phyloP scores from a whole-genome alignment of 306 rosid species.

The Prunus padus region DNA sequence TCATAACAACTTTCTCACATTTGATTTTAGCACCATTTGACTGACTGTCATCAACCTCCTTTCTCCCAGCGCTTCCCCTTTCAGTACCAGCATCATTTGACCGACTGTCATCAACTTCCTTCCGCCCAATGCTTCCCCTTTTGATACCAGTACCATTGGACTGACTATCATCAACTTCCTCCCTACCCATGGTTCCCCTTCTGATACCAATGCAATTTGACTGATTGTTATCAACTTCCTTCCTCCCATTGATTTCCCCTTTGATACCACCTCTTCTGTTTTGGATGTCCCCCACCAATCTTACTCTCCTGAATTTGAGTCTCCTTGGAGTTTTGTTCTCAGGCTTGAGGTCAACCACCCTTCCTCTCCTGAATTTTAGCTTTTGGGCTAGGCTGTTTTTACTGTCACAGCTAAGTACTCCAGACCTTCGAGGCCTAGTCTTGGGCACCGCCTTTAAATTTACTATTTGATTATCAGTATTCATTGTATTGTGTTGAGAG shows the following conservation, averaged over 20 bases:
- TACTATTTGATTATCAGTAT: neutral
- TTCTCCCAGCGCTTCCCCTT: conserved; percentile 28
- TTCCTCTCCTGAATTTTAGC: conserved; percentile 64
- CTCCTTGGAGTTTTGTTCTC: conserved; percentile 51
- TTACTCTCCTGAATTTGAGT: conserved; percentile 66
- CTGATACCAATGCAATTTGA: conserved; percentile 17
- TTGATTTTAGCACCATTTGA: conserved; percentile 30
- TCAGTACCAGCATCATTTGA: conserved; percentile 14
- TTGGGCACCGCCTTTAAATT: conserved; percentile 33
- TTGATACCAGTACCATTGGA: conserved; percentile 24
- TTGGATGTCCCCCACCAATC: conserved; percentile 33
- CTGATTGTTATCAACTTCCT: conserved; percentile 37
- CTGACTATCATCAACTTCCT: conserved; percentile 36
- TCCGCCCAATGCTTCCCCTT: conserved; percentile 29
- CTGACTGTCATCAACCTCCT: conserved; percentile 37
- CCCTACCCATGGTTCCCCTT: conserved; percentile 25
- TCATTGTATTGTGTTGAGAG: conserved; percentile 22
- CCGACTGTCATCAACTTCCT: conserved; percentile 38
- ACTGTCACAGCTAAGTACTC: conserved; percentile 31
- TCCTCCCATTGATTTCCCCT: conserved; percentile 24
- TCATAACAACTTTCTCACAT: conserved; percentile 34
- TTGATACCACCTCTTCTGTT: conserved; percentile 25
- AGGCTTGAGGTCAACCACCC: conserved; percentile 56
- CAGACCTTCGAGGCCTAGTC: conserved; percentile 37
- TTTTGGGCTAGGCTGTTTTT: conserved; percentile 37